phyloP scores from a whole-genome alignment of 139 green algal species.

The Picochlorum sp. region DNA sequence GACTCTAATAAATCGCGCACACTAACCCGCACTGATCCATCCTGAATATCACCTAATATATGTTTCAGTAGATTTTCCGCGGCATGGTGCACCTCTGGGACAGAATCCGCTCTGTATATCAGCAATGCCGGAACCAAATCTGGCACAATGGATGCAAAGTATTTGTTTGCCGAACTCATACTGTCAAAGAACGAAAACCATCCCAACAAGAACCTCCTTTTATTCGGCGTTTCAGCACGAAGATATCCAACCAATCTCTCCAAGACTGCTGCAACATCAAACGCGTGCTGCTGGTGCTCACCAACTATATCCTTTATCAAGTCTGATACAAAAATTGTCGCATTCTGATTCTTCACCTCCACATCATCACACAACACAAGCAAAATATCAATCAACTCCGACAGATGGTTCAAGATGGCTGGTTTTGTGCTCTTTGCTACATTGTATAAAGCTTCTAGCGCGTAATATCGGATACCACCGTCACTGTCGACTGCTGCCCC shows the following conservation, averaged over 20 bases:
- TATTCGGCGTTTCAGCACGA: slow-evolving; percentile 65
- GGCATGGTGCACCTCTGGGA: slow-evolving; percentile 53
- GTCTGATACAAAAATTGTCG: slow-evolving; percentile 84
- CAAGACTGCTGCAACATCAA: slow-evolving; percentile 78
- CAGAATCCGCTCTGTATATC: slow-evolving; percentile 71
- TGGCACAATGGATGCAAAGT: slow-evolving; percentile 82
- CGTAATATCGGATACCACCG: slow-evolving; percentile 87
- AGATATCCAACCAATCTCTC: slow-evolving; percentile 71
- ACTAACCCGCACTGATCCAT: not conserved
- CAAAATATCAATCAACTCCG: slow-evolving; percentile 85
- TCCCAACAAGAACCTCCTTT: slow-evolving; percentile 74
- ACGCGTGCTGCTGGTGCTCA: slow-evolving; percentile 40
- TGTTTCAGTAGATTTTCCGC: slow-evolving; percentile 44
- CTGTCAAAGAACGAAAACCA: slow-evolving; percentile 81
- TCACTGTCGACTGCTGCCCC: slow-evolving; percentile 76
- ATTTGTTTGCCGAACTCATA: slow-evolving; percentile 65
- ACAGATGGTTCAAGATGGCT: slow-evolving; percentile 81
- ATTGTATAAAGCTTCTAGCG: slow-evolving; percentile 93
- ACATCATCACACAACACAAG: slow-evolving; percentile 75
- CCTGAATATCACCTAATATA: slow-evolving; percentile 2
- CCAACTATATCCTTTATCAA: slow-evolving; percentile 79
- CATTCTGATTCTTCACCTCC: slow-evolving; percentile 82
- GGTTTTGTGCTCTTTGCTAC: slow-evolving; percentile 83
- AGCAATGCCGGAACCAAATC: slow-evolving; percentile 84
- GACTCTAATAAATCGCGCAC: not conserved